Conservation (phyloP, 805 yeast species). For the Jamesozyma gamospora region DNA sequence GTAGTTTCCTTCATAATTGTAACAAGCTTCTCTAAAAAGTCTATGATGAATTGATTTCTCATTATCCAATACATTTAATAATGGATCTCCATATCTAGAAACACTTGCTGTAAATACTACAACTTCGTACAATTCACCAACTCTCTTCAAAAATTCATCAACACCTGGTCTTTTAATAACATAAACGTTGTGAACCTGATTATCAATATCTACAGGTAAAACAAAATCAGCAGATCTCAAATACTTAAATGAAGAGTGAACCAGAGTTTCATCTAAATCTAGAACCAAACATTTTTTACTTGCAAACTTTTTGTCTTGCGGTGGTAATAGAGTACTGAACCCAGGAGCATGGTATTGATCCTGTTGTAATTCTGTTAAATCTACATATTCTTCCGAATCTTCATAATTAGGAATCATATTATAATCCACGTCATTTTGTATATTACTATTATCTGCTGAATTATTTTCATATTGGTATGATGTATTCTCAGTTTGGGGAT, state of each 20-base stretch:
- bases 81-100: slow-evolving; percentile 90
- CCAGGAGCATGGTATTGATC: slow-evolving; percentile 61
- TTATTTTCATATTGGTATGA: not conserved
- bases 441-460: slow-evolving; percentile 1
- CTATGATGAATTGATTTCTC: slow-evolving; percentile 75
- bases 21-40: slow-evolving; percentile 88
- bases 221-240: slow-evolving; percentile 91
- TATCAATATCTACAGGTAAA: slow-evolving; percentile 93
- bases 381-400: slow-evolving; percentile 36
- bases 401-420: slow-evolving; percentile 8
- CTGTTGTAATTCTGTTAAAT: slow-evolving; percentile 55
- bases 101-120: slow-evolving; percentile 97
- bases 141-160: slow-evolving; percentile 76
- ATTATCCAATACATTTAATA: slow-evolving; percentile 79
- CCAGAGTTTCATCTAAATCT: slow-evolving; percentile 92
- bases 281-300: slow-evolving; percentile 78
- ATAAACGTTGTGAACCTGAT: slow-evolving; percentile 84
- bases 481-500: not conserved
- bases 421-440: slow-evolving; percentile 6
- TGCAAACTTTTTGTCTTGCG: slow-evolving; percentile 35
- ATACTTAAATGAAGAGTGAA: slow-evolving; percentile 89
- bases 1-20: slow-evolving; percentile 86
- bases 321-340: slow-evolving; percentile 56
- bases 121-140: slow-evolving; percentile 83
- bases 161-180: slow-evolving; percentile 98